A percentile compares a stretch with the other conserved stretches of the same genome.
These are phyloP conservation scores for Astragalus glycyphyllos DNA, from an alignment of 306 rosid species.

Conservation along the genomic window DNA sequence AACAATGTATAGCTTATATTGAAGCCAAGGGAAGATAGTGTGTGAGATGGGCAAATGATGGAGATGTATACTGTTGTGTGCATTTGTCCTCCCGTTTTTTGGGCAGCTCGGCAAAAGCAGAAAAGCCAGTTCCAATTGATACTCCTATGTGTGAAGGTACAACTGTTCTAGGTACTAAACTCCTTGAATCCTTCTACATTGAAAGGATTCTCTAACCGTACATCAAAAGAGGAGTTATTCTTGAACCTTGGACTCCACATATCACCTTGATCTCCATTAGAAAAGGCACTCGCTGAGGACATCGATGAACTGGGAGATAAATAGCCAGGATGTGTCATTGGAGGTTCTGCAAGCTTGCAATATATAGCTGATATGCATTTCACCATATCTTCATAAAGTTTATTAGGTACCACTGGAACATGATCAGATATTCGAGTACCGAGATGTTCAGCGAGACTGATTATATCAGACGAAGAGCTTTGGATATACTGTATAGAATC, in stretches of 20 bases:
- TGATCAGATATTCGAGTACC: conserved; percentile 89
- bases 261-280: conserved; percentile 75
- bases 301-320: conserved; percentile 86
- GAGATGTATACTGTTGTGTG: conserved; percentile 97
- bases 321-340: conserved; percentile 66
- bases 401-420: conserved; percentile 71
- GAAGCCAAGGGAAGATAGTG: conserved; percentile 98
- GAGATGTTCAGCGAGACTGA: conserved; percentile 95
- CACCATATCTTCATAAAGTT: conserved; percentile 91
- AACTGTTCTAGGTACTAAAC: conserved; percentile 90
- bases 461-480: conserved; percentile 66
- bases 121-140: conserved; percentile 62
- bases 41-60: conserved; percentile 99
- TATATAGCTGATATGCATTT: conserved; percentile 91
- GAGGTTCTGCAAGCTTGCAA: conserved; percentile 91
- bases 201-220: conserved; percentile 86
- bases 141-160: conserved; percentile 96
- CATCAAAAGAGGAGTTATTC: conserved; percentile 78
- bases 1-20: conserved; percentile 86
- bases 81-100: conserved; percentile 90
- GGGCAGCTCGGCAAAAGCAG: conserved; percentile 67
- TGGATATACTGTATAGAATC: conserved; percentile 71
- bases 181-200: conserved; percentile 70
- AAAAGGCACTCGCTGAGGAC: conserved; percentile 78
- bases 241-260: conserved; percentile 75